Evolutionary conservation across 352 stramenopile genomes (phyloP).

Genomic region (Phytophthora citricola): DNA sequence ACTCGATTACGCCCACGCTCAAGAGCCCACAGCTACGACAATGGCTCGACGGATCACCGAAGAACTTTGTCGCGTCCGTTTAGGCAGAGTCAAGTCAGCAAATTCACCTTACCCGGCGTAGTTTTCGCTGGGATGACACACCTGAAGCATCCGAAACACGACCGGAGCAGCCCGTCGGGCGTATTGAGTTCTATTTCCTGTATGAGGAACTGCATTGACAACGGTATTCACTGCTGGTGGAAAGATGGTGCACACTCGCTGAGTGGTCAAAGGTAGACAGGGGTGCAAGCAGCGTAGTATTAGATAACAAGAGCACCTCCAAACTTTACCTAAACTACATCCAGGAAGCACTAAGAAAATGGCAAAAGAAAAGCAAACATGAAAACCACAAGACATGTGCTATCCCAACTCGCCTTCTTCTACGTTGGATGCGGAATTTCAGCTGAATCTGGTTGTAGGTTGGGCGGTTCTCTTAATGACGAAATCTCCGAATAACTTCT

Average conservation of each 20-base stretch:
- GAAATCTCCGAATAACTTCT: neutral
- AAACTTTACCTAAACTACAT: neutral
- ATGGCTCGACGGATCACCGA: constrained; percentile 85
- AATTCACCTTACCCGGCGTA: constrained; percentile 20
- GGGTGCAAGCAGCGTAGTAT: constrained; percentile 17
- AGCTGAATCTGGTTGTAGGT: neutral
- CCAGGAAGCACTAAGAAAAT: constrained; percentile 24
- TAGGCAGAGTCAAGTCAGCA: constrained; percentile 42
- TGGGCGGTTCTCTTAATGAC: neutral
- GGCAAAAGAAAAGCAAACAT: constrained; percentile 10
- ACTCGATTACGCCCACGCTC: constrained; percentile 87
- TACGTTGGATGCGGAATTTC: neutral
- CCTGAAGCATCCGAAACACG: constrained; percentile 10
- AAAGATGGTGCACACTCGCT: neutral
- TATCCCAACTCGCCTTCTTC: neutral
- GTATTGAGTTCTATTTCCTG: constrained; percentile 30
- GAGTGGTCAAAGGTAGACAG: constrained; percentile 6
- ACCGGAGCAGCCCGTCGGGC: constrained; percentile 8
- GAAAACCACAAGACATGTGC: too few relatives aligned
- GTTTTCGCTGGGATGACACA: constrained; percentile 7
- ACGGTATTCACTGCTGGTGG: constrained; percentile 19
- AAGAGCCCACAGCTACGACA: constrained; percentile 87
- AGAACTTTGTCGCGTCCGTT: constrained; percentile 84
- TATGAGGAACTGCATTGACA: constrained; percentile 33
- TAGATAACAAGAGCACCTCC: constrained; percentile 23